Base-by-base conservation (phyloP, 352 stramenopile genomes). In the Globisporangium viniferum region DNA sequence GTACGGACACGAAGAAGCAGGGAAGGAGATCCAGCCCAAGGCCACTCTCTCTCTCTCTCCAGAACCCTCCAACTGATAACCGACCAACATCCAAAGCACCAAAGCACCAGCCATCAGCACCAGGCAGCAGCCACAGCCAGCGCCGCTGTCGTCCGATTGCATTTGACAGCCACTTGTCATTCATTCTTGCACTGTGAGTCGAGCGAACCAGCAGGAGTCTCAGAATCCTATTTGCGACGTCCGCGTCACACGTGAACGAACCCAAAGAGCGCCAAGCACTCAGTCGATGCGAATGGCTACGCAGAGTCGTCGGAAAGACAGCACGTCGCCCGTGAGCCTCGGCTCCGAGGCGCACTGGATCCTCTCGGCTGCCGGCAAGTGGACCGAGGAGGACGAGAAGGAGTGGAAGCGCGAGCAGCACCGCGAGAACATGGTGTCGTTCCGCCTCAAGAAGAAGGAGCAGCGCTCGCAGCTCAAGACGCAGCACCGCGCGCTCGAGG, bases 391-490 rank as follows among this genome's bases (percentile, higher is more conserved):
- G 56, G 76, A 82, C 64, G 73, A 82, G 64, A 82, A 79, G 69
- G 68, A 79, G 63, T 82, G 76, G 76, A 82, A 82, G 60, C 76
- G 76, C 22, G 71, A 82, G 62, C 76, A 82, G 36, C 76, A 82
- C 62, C 76, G 76, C 22, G 76, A 82, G 62, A 82, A 82, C 67
- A 82, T 82, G 76, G 76, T 82, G 27, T 79, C 78, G 62, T 82
- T 82, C 73, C 71, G 76, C 22, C 73, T 69, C 48, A 82, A 82
- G 73, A 82, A 82, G 76, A 82, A 82, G 67, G 76, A 72, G 59
- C 73, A 80, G 67, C 76, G 79, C 59, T 66, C 69, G 12, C 71
- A 82, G 69, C 68, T 82, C 63, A 73, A 73, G 36, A 71, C 51
- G 7, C 68, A 73, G 64, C 76, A 82, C 65, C 66, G 71, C n/a